Percentiles rank a stretch among this genome's conserved stretches.
These are phyloP conservation scores for Rhinocladiella similis DNA, from an alignment of 2,329 filamentous ascomycete genomes.

Conservation along the genomic window DNA sequence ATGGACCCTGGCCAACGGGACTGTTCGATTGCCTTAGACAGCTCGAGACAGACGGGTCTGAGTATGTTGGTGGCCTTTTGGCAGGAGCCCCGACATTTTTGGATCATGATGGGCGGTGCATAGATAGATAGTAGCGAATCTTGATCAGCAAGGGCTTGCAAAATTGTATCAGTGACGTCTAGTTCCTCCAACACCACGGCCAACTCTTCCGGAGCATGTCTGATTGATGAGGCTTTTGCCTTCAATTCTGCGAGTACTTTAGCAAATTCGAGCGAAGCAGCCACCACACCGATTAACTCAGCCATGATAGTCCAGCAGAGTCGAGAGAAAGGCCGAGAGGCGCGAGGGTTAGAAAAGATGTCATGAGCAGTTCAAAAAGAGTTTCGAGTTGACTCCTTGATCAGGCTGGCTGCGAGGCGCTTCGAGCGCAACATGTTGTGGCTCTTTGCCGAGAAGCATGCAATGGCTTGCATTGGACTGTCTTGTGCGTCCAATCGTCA, in stretches of 20 bases:
- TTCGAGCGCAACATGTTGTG: neutral
- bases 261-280: slow-evolving; percentile 9
- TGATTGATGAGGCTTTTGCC: slow-evolving; percentile 3
- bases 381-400: neutral
- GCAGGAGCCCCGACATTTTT: slow-evolving; percentile 8
- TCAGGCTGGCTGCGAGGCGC: neutral
- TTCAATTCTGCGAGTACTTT: slow-evolving; percentile 6
- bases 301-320: slow-evolving; percentile 4
- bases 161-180: neutral
- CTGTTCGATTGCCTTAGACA: slow-evolving; percentile 3
- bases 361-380: neutral
- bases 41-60: slow-evolving; percentile 5
- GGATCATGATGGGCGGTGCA: neutral
- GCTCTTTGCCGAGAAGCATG: neutral
- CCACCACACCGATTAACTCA: slow-evolving; percentile 12
- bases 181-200: slow-evolving; percentile 8
- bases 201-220: slow-evolving; percentile 7
- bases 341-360: neutral
- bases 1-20: slow-evolving; percentile 8
- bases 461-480: neutral
- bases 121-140: slow-evolving; percentile 2
- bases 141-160: slow-evolving; percentile 11
- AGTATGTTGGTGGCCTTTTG: slow-evolving; percentile 8
- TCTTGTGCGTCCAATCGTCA: neutral
- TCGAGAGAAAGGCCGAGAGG: no score